Conservation (phyloP, 75 land plant species). For the Sequoia sempervirens region DNA sequence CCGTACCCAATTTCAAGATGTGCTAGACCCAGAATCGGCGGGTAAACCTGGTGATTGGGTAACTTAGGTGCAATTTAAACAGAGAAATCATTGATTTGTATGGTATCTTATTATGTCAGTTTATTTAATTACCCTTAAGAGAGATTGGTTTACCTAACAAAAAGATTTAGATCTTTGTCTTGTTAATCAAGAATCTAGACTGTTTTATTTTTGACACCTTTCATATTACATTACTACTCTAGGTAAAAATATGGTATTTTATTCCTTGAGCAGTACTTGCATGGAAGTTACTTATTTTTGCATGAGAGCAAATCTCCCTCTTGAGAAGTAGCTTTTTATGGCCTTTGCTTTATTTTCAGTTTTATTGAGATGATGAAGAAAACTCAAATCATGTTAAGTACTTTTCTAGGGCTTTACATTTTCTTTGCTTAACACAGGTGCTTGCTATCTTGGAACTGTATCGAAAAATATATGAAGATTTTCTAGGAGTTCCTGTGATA, state of each 20-base stretch:
- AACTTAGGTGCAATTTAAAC: background rate
- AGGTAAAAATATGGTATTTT: background rate
- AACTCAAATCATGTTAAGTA: background rate
- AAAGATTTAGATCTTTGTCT: background rate
- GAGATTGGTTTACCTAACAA: background rate
- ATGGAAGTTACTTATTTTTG: no score
- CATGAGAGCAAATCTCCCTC: background rate
- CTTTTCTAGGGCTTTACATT: background rate
- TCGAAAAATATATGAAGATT: conserved; percentile 92
- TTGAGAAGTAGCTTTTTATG: background rate
- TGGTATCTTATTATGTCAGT: background rate
- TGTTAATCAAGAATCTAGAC: background rate
- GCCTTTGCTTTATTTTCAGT: background rate
- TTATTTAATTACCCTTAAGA: no score
- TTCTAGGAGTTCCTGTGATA: conserved; percentile 86
- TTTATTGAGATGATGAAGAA: background rate
- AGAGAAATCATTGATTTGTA: background rate
- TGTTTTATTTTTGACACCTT: background rate
- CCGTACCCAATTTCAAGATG: no score
- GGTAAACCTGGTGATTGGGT: no score
- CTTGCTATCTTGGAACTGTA: conserved; percentile 82
- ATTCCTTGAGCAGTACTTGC: background rate
- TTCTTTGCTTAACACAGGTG: conserved; percentile 48
- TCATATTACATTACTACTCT: background rate
- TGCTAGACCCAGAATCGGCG: no score